Base-by-base conservation (phyloP, 2,329 filamentous ascomycete genomes). In the Passalora sequoiae region DNA sequence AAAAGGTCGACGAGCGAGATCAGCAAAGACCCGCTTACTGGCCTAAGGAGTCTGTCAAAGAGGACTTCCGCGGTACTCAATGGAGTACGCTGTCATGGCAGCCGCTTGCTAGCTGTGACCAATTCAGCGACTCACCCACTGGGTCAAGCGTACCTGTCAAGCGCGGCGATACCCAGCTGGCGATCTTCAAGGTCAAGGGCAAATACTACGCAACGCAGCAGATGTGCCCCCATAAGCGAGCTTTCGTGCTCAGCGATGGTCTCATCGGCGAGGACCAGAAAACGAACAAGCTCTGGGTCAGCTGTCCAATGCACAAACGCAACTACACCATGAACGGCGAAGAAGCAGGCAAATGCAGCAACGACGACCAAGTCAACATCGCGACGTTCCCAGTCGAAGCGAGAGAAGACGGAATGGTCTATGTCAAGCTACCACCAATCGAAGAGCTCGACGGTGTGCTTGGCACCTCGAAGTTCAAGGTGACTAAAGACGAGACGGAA, bases 151-250 rank as follows among this genome's bases (percentile, higher is more conserved):
- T 86, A 4, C 83, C 82, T 22, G 72, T 95, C 66, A 92, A 94
- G 71, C 78, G 86, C 31, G 86, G 89, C 31, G 88, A 94, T 64
- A 94, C 88, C 0, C 89, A 95, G 65, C 76, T 95, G 2, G 88
- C 89, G 6, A 71, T 95, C 40, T 95, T 89, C 78, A 85, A 88
- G 57, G 77, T 94, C 49, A 78, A 79, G 41, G 88, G 87, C 15
- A 77, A 77, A 41, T 94, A 83, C 72, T 91, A 91, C 65, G 85
- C 86, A 46, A 85, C 84, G 10, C 89, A 95, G 69, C 87, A 95
- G 62, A 95, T 95, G 89, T 95, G 89, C 63, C 89, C 89, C 7
- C 88, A 94, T 69, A 92, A 91, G 68, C 83, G 88, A 8, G 83
- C 88, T 1, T 95, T 95, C 59, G 83, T 89, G n/a, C 78, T 95